Base-by-base conservation (phyloP, 768 basidiomycete genomes). In the Leucosporidium yakuticum region DNA sequence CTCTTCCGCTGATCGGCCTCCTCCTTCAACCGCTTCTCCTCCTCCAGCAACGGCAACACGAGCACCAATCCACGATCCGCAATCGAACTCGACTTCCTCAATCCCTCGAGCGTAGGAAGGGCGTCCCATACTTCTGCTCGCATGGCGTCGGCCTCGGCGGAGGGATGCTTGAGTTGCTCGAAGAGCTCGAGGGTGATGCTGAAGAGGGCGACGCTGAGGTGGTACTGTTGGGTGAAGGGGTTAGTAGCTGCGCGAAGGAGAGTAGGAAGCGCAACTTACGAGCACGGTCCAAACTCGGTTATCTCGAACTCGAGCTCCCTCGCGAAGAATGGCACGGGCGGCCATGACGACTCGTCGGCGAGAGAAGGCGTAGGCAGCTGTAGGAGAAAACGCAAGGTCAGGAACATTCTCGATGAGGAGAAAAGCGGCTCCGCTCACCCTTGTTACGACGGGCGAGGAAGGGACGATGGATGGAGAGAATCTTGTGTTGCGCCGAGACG, bases 391-490 rank as follows among this genome's bases (percentile, higher is more conserved):
- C 25, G 34, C n/a, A 2, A 39, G 0, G 17, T 15, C 44, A 23
- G 56, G 6, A 23, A 15, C 3, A 15, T 2, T 44, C 14, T 44
- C 39, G 39, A 44, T 7, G 14, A 5, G 14, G 39, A 11, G 14
- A 34, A 29, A 29, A 21, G 25, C n/a, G n/a, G n/a, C 39, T 9
- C 39, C 39, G 31, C 57, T 39, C n/a, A 68, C 67, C 63, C 23
- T 67, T 64, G 1, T 67, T 68, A 12, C 67, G 70, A 31, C 60
- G 60, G 27, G 63, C 49, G 27, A 72, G 64, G 58, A 67, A 72
- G 12, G 70, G 70, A 1, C 70, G 70, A 51, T 72, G 70, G 21
- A 72, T 65, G 27, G 64, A 68, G 17, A 72, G 62, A 21, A 72
- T 65, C 59, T 72, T 72, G 64, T 72, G 70, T 8, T 66, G 51